These are phyloP conservation scores for Cryptococcus maquisensis DNA, from an alignment of 1,284 basidiomycete species.

Conservation along the genomic window DNA sequence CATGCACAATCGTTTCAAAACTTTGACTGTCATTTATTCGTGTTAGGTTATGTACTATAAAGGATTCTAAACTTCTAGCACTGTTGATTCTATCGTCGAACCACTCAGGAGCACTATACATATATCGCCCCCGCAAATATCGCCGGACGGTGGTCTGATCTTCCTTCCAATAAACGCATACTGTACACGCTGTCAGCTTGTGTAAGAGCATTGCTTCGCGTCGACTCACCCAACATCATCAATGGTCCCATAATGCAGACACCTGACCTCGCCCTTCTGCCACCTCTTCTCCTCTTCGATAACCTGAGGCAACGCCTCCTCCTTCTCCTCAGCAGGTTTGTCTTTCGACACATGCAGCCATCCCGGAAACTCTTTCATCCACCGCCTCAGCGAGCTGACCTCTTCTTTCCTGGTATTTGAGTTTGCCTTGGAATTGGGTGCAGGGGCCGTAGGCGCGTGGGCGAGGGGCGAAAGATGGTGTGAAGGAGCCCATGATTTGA, in stretches of 20 bases:
- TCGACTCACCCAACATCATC: constrained; percentile 42
- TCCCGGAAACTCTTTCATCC: constrained; percentile 34
- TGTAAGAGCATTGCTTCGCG: background rate
- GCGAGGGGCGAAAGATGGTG: background rate
- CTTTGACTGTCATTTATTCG: no score
- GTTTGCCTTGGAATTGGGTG: background rate
- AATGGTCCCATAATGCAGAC: constrained; percentile 48
- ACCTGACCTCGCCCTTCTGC: constrained; percentile 44
- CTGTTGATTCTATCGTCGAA: no score
- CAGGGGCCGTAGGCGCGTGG: background rate
- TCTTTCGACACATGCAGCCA: constrained; percentile 23
- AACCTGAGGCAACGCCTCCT: background rate
- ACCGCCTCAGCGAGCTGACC: constrained; percentile 25
- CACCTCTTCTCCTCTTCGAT: constrained; percentile 13
- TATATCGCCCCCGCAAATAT: constrained; percentile 48
- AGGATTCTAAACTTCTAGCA: background rate
- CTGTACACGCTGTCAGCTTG: constrained; percentile 9
- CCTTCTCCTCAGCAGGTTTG: background rate
- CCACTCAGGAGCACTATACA: constrained; percentile 13
- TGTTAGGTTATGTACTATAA: background rate
- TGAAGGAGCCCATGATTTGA: background rate
- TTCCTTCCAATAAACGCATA: constrained; percentile 46
- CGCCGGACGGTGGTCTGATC: constrained; percentile 47
- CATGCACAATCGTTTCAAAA: no score
- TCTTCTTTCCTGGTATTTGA: constrained; percentile 5